Base-by-base conservation (phyloP, 805 yeast genomes). In the Yarrowia osloensis region DNA sequence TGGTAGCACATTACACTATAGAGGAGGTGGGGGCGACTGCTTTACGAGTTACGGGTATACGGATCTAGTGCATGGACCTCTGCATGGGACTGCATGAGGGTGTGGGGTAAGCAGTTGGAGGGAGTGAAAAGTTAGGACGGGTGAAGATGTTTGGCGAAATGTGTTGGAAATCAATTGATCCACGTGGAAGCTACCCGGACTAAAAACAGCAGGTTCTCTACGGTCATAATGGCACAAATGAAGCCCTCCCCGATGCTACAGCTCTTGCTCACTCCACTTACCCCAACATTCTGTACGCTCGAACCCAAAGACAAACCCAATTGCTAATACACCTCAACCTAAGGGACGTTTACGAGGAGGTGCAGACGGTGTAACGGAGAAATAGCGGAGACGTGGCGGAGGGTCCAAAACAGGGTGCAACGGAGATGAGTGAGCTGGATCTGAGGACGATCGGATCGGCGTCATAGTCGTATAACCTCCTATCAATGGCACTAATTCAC, bases 281-380 rank as follows among this genome's bases (percentile, higher is more conserved):
- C 62, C 62, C 62, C 62, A 54, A 54, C 62, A 54, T 54, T 54
- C 24, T 37, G 35, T 22, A 21, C 21, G 3, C 6, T 11, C 42
- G 35, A 33, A 52, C 42, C 19, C 17, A 8, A 22, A 7, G 8
- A 12, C n/a, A 54, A 54, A 54, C 47, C 46, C 24, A 26, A 37
- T 26, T 4, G 9, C 9, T 3, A 54, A 54, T 37, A 54, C 46
- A 54, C 62, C 62, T 54, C 24, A 37, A 37, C 44, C 61, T 54
- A 15, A 52, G 42, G 44, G 29, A 19, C 26, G 19, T 37, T 54
- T 35, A 37, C 44, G 46, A 37, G 62, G 29, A 54, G 33, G 17
- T 54, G 62, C 44, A 24, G 62, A 37, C 62, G 62, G 62, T 54
- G 46, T 26, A 54, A 54, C 62, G 62, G 62, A 54, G 46, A 13